A percentile compares a stretch with the other conserved stretches of the same genome.
Evolutionary conservation across 2,329 filamentous ascomycete species (phyloP).

Genomic region (Paracoccidioides brasiliensis): DNA sequence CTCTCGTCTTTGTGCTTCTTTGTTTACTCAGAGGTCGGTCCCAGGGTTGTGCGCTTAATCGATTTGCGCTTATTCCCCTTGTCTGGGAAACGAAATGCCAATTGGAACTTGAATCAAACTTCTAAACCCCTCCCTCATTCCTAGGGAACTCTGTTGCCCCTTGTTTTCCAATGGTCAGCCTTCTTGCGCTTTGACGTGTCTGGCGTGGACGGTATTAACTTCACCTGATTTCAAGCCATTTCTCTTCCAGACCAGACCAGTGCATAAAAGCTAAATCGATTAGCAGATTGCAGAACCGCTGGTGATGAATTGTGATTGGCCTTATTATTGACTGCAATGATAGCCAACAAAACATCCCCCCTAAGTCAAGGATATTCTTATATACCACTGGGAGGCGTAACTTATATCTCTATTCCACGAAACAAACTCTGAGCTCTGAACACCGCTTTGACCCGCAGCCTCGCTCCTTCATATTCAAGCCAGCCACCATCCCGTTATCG

Average conservation of each 20-base stretch:
- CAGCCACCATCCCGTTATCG: neutral
- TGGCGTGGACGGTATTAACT: neutral
- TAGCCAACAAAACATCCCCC: neutral
- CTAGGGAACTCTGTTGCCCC: neutral
- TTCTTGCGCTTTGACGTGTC: neutral
- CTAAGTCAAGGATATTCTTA: neutral
- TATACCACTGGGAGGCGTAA: neutral
- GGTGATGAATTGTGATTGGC: neutral
- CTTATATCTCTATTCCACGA: neutral
- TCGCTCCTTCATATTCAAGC: neutral
- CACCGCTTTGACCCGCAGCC: neutral
- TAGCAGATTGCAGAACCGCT: neutral
- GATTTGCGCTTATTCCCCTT: neutral
- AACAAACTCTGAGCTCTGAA: neutral
- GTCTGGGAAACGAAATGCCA: neutral
- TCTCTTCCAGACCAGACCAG: neutral
- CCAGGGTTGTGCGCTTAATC: neutral
- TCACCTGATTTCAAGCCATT: neutral
- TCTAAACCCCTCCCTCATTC: neutral
- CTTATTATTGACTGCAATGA: neutral
- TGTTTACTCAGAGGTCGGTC: neutral
- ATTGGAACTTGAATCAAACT: neutral
- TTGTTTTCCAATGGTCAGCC: neutral
- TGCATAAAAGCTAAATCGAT: neutral
- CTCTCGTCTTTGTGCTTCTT: neutral